Percentiles rank a stretch among this genome's conserved stretches.
These are phyloP conservation scores for Solanum hybrid DNA, from an alignment of 305 asterid species.

Conservation along the genomic window DNA sequence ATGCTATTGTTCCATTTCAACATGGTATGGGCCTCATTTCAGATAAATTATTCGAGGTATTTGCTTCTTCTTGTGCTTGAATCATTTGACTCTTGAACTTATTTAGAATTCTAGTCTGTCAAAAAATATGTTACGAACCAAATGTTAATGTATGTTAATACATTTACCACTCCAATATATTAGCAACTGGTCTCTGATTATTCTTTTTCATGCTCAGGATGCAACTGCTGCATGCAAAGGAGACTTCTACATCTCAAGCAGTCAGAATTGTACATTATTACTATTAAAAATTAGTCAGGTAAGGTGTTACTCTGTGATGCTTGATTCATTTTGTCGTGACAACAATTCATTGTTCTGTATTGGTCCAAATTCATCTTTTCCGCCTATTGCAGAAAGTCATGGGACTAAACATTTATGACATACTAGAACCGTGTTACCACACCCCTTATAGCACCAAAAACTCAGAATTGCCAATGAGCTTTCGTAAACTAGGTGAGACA, in stretches of 20 bases:
- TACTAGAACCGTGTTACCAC: conserved; percentile 93
- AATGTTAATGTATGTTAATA: not conserved
- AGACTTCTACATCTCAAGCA: conserved; percentile 36
- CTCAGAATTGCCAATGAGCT: conserved; percentile 54
- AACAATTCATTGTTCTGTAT: not conserved
- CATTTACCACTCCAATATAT: not conserved
- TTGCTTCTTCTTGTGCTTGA: not conserved
- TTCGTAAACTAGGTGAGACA: conserved; percentile 84
- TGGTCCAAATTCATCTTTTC: not conserved
- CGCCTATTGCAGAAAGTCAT: conserved; percentile 37
- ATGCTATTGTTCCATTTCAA: conserved; percentile 80
- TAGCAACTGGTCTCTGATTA: conserved; percentile 7
- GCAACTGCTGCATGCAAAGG: conserved; percentile 48
- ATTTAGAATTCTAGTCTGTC: not conserved
- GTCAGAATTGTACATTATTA: conserved; percentile 34
- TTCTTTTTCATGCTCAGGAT: conserved; percentile 38
- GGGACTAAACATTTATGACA: conserved; percentile 61
- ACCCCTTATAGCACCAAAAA: conserved; percentile 14
- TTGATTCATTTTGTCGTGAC: not conserved
- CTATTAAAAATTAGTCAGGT: conserved; percentile 38
- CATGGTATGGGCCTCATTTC: conserved; percentile 90
- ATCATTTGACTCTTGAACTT: not conserved
- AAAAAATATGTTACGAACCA: not conserved
- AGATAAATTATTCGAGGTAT: conserved; percentile 30
- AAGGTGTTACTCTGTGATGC: conserved; percentile 9